Evolutionary conservation across 257 asterid genomes (phyloP).

Genomic region (Leonotis leonurus): DNA sequence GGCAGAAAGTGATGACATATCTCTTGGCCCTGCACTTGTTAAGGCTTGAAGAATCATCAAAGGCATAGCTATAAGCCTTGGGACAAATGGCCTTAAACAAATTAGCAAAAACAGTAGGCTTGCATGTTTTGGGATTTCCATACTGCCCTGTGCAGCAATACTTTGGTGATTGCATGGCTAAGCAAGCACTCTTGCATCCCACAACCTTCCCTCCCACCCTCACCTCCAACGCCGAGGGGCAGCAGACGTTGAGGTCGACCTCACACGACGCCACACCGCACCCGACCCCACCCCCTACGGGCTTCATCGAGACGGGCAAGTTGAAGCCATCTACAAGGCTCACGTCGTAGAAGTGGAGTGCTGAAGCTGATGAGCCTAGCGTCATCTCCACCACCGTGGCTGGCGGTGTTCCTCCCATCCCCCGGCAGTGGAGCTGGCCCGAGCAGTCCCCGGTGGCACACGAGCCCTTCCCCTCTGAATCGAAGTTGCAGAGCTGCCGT

Average conservation of each 20-base stretch:
- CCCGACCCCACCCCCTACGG: slow-evolving; percentile 82
- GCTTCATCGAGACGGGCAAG: slow-evolving; percentile 83
- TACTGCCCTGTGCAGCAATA: slow-evolving; percentile 87
- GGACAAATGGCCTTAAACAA: slow-evolving; percentile 95
- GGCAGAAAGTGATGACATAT: slow-evolving; percentile 81
- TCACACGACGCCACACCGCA: slow-evolving; percentile 82
- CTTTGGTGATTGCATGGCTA: slow-evolving; percentile 79
- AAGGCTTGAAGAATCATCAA: slow-evolving; percentile 80
- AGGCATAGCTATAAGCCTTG: slow-evolving; percentile 79
- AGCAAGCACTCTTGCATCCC: slow-evolving; percentile 92
- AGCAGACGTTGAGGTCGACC: slow-evolving; percentile 66
- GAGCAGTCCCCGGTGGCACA: slow-evolving; percentile 83
- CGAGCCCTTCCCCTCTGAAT: slow-evolving; percentile 42
- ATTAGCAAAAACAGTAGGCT: slow-evolving; percentile 66
- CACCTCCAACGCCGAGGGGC: slow-evolving; percentile 88
- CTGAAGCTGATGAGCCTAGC: slow-evolving; percentile 55
- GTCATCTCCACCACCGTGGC: slow-evolving; percentile 99
- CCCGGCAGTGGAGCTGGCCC: slow-evolving; percentile 58
- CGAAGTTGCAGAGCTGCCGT: slow-evolving; percentile 58
- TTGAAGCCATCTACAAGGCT: slow-evolving; percentile 91
- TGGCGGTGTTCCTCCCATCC: slow-evolving; percentile 72
- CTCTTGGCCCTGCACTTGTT: slow-evolving; percentile 77
- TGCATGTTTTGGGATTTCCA: slow-evolving; percentile 56
- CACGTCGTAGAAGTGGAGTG: slow-evolving; percentile 80
- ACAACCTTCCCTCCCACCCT: slow-evolving; percentile 54